These are phyloP conservation scores for Pholiota adiposa DNA, from an alignment of 1,284 basidiomycete genomes.

Conservation along the genomic window DNA sequence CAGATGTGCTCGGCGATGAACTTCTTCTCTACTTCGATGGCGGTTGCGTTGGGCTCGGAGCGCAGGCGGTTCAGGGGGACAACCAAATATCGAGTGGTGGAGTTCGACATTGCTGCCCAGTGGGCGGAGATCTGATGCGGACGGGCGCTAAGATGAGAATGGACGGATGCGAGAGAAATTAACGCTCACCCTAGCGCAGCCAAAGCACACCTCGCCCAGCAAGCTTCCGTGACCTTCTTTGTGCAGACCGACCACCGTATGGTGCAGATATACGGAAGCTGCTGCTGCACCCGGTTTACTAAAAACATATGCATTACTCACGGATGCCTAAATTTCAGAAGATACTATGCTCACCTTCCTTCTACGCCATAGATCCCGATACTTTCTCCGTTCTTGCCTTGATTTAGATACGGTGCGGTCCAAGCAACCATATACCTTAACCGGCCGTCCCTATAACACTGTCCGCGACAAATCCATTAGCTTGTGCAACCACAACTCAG, in stretches of 20 bases:
- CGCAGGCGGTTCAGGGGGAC: constrained; percentile 36
- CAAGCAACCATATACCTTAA: constrained; percentile 45
- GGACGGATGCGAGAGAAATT: background rate
- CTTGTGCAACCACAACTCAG: too few species aligned
- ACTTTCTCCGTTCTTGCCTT: constrained; percentile 30
- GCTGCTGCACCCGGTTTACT: constrained; percentile 50
- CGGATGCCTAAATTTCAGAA: too few species aligned
- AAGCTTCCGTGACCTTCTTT: constrained; percentile 39
- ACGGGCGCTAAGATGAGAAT: background rate
- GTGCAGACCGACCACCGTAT: constrained; percentile 42
- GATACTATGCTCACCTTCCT: constrained; percentile 39
- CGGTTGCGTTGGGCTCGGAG: constrained; percentile 26
- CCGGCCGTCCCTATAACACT: constrained; percentile 43
- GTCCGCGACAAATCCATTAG: too few species aligned
- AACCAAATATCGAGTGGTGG: constrained; percentile 36
- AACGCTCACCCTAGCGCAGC: constrained; percentile 34
- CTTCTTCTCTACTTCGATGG: constrained; percentile 24
- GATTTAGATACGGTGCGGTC: constrained; percentile 41
- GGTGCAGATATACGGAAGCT: constrained; percentile 26
- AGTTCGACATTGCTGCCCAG: constrained; percentile 43
- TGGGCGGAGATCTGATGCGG: constrained; percentile 27
- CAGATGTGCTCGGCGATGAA: constrained; percentile 43
- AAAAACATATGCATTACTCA: background rate
- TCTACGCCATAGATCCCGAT: constrained; percentile 50
- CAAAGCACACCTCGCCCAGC: constrained; percentile 43